Evolutionary conservation across 2,329 filamentous ascomycete genomes (phyloP).

Genomic region (Celoporthe dispersa): DNA sequence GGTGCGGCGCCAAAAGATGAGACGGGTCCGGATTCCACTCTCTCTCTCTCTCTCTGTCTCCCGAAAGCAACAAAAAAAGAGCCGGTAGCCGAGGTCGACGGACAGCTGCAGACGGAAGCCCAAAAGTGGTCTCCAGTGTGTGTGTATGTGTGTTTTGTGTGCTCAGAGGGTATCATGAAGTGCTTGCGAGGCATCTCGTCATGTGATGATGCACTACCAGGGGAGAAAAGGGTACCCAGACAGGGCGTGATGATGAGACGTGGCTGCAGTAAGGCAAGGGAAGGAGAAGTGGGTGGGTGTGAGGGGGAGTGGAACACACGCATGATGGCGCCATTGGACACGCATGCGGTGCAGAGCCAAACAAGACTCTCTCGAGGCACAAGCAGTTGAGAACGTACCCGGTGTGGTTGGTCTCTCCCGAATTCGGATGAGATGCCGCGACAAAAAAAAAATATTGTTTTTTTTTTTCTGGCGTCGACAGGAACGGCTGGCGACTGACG

Average conservation of each 20-base stretch:
- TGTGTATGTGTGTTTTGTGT: background rate
- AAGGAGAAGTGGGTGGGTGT: background rate
- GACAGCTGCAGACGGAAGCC: background rate
- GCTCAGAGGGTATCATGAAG: background rate
- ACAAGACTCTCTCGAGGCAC: background rate
- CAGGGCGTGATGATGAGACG: background rate
- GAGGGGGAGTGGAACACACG: background rate
- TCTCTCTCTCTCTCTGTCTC: no score
- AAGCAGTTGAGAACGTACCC: slow-evolving; percentile 6
- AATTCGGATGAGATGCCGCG: background rate
- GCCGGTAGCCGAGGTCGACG: background rate
- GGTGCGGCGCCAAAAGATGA: background rate
- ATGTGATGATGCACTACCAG: background rate
- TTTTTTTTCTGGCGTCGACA: background rate
- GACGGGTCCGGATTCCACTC: background rate
- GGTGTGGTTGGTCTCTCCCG: background rate
- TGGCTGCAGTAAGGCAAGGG: slow-evolving; percentile 1
- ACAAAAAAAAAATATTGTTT: no score
- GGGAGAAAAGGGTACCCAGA: background rate
- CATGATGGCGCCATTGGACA: no score
- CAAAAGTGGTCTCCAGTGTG: background rate
- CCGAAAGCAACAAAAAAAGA: no score
- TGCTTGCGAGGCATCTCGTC: background rate
- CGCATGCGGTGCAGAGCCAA: background rate
- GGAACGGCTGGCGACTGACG: background rate